Base-by-base conservation (phyloP, 768 basidiomycete genomes). In the Lentinula boryana region DNA sequence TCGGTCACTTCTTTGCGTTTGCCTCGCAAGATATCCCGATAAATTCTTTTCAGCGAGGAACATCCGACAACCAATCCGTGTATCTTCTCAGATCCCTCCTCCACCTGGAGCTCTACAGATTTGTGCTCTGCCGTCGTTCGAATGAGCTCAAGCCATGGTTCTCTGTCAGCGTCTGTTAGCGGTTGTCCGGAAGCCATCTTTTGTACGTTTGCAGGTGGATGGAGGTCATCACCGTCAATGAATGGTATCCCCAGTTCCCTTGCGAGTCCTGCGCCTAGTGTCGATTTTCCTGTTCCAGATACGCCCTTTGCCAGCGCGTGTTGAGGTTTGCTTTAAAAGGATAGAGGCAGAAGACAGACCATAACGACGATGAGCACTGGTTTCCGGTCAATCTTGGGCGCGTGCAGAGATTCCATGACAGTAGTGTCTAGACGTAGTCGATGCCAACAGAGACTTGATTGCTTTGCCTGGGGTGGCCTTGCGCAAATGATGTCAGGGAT, bases 171-270 rank as follows among this genome's bases (percentile, higher is more conserved):
- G 68, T 97, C 95, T 2, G 78, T 86, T 64, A 98, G 76, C 4
- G 94, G 88, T 23, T 77, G 72, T 0, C 93, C 93, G 1, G 74
- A 68, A 4, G 84, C 74, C 95, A 98, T 97, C 80, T 98, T 98
- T 32, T 83, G 86, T 44, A 96, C 82, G 71, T 96, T 96, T 12
- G 81, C 72, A 23, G 77, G 68, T 0, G 95, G 89, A 69, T 98
- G 95, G 32, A 97, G 79, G 63, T 89, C 86, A 70, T 97, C 95
- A 32, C 89, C 95, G 68, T 98, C 95, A 62, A 93, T 75, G 74
- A 90, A 96, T 1, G 93, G 87, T 62, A 93, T 63, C n/a, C 71
- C 72, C 52, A 93, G 77, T 31, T 76, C 75, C 41, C 74, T 66
- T 6, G 89, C 82, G n/a, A 95, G 75, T 6, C 82, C 84, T 4